Percentiles rank a stretch among this genome's conserved stretches.
Evolutionary conservation across 306 rosid species (phyloP).

Genomic region (Cotoneaster glaucophyllus): DNA sequence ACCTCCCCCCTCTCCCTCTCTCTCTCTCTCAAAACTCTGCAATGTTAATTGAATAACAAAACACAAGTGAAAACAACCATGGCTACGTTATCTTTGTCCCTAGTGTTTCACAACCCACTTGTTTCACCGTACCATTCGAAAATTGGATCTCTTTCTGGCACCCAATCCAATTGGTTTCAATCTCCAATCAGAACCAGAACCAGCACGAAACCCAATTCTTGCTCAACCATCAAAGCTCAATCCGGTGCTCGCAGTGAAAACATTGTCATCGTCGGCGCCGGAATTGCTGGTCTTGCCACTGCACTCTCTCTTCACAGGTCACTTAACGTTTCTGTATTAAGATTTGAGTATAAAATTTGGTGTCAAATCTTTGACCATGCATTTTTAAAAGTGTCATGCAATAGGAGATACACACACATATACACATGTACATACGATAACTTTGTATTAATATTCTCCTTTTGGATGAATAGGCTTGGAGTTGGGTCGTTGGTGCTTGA

Average conservation of each 20-base stretch:
- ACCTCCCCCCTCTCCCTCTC: not conserved
- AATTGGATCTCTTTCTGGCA: conserved; percentile 1
- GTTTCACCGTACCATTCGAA: conserved; percentile 14
- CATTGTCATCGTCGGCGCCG: conserved; percentile 64
- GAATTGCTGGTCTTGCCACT: conserved; percentile 75
- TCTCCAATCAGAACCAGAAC: conserved; percentile 15
- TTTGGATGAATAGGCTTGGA: conserved; percentile 50
- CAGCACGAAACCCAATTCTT: conserved; percentile 17
- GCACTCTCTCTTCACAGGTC: conserved; percentile 73
- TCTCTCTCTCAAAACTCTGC: conserved; percentile 1
- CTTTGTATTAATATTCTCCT: not conserved
- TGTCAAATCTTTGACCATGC: too few relatives aligned
- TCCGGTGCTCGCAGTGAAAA: conserved; percentile 37
- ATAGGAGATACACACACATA: too few relatives aligned
- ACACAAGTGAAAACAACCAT: conserved; percentile 21
- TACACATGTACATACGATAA: too few relatives aligned
- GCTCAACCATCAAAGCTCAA: conserved; percentile 30
- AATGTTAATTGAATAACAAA: too few relatives aligned
- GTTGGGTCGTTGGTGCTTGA: conserved; percentile 54
- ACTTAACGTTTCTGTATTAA: not conserved
- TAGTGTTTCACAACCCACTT: conserved; percentile 21
- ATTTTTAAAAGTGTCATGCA: too few relatives aligned
- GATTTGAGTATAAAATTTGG: too few relatives aligned
- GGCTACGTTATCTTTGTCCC: conserved; percentile 31
- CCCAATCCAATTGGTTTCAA: not conserved